These are phyloP conservation scores for Neoarthrinium moseri DNA, from an alignment of 2,329 filamentous ascomycete species.

Conservation along the genomic window DNA sequence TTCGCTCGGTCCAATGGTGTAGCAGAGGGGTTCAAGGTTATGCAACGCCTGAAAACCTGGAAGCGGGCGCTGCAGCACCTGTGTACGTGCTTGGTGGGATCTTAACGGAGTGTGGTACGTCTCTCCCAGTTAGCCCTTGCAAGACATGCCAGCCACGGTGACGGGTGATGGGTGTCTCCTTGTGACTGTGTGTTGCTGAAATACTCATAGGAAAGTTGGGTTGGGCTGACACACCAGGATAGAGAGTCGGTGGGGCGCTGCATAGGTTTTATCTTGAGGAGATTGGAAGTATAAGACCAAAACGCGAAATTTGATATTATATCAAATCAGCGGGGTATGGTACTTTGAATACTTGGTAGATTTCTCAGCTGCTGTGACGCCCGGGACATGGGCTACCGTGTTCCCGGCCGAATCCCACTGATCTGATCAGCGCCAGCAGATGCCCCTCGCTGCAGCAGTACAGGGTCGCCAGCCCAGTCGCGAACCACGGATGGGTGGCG, in stretches of 20 bases:
- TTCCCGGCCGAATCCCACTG: background rate
- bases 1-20: background rate
- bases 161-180: background rate
- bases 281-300: background rate
- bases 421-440: slow-evolving; percentile 1
- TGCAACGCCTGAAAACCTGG: background rate
- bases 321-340: background rate
- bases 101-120: background rate
- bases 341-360: background rate
- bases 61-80: background rate
- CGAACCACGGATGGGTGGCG: background rate
- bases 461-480: background rate
- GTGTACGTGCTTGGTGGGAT: slow-evolving; percentile 5
- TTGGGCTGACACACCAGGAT: background rate
- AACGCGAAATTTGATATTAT: background rate
- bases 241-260: background rate
- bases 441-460: background rate
- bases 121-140: background rate
- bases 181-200: too few species aligned
- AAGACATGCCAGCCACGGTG: slow-evolving; percentile 1
- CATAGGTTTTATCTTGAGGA: background rate
- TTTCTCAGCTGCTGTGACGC: background rate
- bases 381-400: background rate
- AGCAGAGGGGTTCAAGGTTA: background rate
- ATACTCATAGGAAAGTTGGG: too few species aligned